Evolutionary conservation across 2,329 filamentous ascomycete genomes (phyloP), one percentile per base, ranked within the genome.

Genomic region (Colletotrichum liriopes): DNA sequence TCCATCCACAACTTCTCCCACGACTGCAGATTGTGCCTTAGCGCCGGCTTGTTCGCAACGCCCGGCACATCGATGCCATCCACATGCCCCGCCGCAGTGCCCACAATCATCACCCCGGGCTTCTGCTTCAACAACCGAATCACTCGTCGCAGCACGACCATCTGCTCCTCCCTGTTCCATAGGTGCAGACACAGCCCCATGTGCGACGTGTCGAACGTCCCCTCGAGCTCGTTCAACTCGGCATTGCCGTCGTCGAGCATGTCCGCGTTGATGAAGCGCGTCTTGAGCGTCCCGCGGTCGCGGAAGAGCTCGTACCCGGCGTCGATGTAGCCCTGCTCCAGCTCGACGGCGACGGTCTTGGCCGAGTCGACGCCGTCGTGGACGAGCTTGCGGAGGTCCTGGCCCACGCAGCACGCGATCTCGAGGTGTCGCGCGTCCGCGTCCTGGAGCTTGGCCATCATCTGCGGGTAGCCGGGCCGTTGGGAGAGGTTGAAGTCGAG

Each of bases 321-420:
- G 16, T 77, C 76, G 8, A 76, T 71, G 8, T 77, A 72, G 37
- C 58, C 60, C 35, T 41, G 23, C 55, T 69, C 73, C n/a, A 79
- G 69, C 45, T 80, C 77, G 12, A 77, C 66, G 72, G 74, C 78
- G 14, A 70, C 59, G 6, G 78, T 75, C 2, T 71, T 62, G 32
- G 70, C 43, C 2, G 76, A 71, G 9, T 75, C 75, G 4, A 76
- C 74, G 18, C 78, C 78, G 54, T 79, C 77, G 37, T 69, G 61
- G 4, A 77, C 74, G 20, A 79, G 67, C 59, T 75, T 67, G 8
- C 78, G 77, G 12, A 80, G 71, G 58, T 79, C 78, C 45, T 79
- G 77, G 2, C 76, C 79, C 39, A 80, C 76, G 66, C 78, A 79
- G 61, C 78, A 78, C 16, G 77, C 78, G 14, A 81, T 61, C 39